These are phyloP conservation scores for Suillus ampliporus DNA, from an alignment of 768 basidiomycete species.

Conservation along the genomic window DNA sequence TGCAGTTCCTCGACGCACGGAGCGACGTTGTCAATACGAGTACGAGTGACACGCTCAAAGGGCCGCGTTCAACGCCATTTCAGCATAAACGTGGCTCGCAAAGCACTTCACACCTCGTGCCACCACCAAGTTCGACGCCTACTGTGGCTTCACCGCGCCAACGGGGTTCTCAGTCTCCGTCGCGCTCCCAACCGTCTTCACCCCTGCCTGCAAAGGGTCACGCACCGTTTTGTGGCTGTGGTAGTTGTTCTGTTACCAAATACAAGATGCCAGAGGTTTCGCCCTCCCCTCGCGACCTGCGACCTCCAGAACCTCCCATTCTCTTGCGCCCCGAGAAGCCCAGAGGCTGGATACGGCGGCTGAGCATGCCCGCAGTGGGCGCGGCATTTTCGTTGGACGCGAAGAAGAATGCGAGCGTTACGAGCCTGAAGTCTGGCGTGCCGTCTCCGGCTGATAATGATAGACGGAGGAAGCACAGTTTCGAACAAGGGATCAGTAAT, in stretches of 20 bases:
- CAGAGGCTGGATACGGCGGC: constrained; percentile 75
- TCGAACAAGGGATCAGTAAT: constrained; percentile 46
- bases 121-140: constrained; percentile 18
- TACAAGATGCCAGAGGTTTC: constrained; percentile 47
- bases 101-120: constrained; percentile 34
- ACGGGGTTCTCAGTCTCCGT: constrained; percentile 35
- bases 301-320: constrained; percentile 50
- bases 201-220: constrained; percentile 45
- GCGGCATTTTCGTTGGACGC: constrained; percentile 64
- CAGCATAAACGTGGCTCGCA: constrained; percentile 36
- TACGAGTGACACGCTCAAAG: constrained; percentile 36
- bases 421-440: constrained; percentile 40
- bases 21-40: constrained; percentile 30
- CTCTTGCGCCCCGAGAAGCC: constrained; percentile 59
- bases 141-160: constrained; percentile 19
- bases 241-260: constrained; percentile 62
- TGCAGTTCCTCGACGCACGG: constrained; percentile 44
- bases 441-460: constrained; percentile 55
- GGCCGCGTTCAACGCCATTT: constrained; percentile 29
- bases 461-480: constrained; percentile 41
- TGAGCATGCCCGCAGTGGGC: constrained; percentile 77
- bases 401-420: constrained; percentile 56
- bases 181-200: constrained; percentile 32
- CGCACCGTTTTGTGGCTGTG: constrained; percentile 71
- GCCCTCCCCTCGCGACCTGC: constrained; percentile 39